phyloP scores from a whole-genome alignment of 2,329 filamentous ascomycete genomes.

The Nannizziopsis barbatae region DNA sequence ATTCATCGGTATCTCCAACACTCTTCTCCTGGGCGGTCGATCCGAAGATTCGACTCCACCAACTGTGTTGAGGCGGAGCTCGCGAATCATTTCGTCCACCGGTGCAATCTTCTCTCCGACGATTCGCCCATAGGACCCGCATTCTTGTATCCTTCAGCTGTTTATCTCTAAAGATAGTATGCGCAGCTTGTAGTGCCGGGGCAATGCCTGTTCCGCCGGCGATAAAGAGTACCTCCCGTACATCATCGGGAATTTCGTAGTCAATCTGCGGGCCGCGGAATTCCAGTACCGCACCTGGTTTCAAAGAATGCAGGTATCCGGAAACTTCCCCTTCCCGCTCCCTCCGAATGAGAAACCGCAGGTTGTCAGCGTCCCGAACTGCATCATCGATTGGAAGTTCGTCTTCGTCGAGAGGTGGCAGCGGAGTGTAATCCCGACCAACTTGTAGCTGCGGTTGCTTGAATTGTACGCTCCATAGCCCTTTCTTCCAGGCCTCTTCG shows the following conservation, averaged over 20 bases:
- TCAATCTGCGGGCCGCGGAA: conserved; percentile 69
- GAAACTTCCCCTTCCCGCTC: conserved; percentile 77
- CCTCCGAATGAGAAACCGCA: conserved; percentile 68
- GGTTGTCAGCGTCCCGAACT: conserved; percentile 27
- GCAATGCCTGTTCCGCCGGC: conserved; percentile 90
- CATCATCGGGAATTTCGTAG: conserved; percentile 47
- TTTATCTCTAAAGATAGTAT: conserved; percentile 42
- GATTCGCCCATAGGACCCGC: conserved; percentile 73
- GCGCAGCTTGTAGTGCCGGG: conserved; percentile 70
- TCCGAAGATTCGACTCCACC: conserved; percentile 24
- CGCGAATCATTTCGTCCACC: conserved; percentile 47
- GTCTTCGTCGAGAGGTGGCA: conserved; percentile 46
- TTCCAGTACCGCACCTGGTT: conserved; percentile 54
- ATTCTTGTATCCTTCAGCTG: conserved; percentile 38
- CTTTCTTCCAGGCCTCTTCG: conserved; percentile 45
- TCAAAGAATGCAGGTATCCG: conserved; percentile 59
- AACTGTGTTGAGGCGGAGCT: conserved; percentile 15
- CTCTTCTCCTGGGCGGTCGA: background rate
- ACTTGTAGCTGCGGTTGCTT: conserved; percentile 94
- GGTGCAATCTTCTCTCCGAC: conserved; percentile 53
- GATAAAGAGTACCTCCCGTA: conserved; percentile 61
- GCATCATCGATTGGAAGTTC: conserved; percentile 7
- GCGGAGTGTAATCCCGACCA: conserved; percentile 77
- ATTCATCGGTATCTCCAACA: conserved; percentile 4
- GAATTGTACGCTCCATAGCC: conserved; percentile 80